These are phyloP conservation scores for Stemphylium beticola DNA, from an alignment of 2,329 filamentous ascomycete genomes.

Conservation along the genomic window DNA sequence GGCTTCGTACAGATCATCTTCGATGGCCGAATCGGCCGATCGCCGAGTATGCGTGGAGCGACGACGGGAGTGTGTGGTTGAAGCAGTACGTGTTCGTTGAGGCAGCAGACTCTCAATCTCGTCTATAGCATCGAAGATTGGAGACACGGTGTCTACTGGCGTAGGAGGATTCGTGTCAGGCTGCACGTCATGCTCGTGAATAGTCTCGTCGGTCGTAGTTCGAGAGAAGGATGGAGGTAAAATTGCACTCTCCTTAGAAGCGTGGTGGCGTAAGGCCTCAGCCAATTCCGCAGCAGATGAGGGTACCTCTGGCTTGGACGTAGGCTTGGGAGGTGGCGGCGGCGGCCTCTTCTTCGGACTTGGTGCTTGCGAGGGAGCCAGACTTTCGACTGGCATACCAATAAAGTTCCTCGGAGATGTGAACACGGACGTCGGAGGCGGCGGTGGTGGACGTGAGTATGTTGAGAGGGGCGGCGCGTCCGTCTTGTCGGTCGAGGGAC, in stretches of 20 bases:
- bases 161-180: constrained; percentile 35
- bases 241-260: constrained; percentile 33
- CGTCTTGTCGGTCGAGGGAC: constrained; percentile 1
- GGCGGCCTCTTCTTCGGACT: constrained; percentile 19
- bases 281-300: constrained; percentile 16
- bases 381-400: constrained; percentile 29
- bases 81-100: constrained; percentile 30
- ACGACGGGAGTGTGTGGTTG: constrained; percentile 33
- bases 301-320: constrained; percentile 12
- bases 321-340: constrained; percentile 14
- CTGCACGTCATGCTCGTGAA: constrained; percentile 31
- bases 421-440: constrained; percentile 35
- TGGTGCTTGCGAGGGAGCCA: constrained; percentile 25
- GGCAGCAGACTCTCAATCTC: constrained; percentile 43
- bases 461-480: constrained; percentile 14
- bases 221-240: constrained; percentile 26
- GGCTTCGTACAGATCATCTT: constrained; percentile 34
- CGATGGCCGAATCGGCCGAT: constrained; percentile 21
- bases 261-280: constrained; percentile 16
- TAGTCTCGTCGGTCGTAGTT: constrained; percentile 16
- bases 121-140: constrained; percentile 43
- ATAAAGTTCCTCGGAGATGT: constrained; percentile 33
- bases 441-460: constrained; percentile 32
- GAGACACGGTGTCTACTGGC: constrained; percentile 36
- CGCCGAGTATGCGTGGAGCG: constrained; percentile 38